phyloP scores from a whole-genome alignment of 768 basidiomycete species.

The Lepiota subincarnata region DNA sequence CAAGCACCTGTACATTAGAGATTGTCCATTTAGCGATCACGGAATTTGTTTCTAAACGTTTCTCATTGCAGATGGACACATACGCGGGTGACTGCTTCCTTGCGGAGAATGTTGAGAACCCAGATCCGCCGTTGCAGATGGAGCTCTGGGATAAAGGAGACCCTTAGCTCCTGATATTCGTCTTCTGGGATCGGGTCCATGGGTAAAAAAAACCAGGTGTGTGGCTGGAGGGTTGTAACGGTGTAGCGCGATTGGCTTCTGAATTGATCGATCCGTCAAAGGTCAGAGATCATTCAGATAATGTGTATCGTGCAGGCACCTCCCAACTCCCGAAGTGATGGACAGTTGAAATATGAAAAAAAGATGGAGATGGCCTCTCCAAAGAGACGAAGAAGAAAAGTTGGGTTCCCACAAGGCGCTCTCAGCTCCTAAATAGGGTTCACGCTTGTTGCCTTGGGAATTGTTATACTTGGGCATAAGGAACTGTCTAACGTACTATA shows the following conservation, averaged over 20 bases:
- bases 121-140: constrained; percentile 67
- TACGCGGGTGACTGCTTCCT: constrained; percentile 53
- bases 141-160: constrained; percentile 67
- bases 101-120: constrained; percentile 60
- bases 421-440: too few relatives aligned
- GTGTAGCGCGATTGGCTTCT: constrained; percentile 1
- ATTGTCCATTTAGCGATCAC: not conserved
- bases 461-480: too few relatives aligned
- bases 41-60: not conserved
- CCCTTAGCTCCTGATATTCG: constrained; percentile 37
- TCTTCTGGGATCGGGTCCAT: constrained; percentile 11
- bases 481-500: too few relatives aligned
- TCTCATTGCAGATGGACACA: constrained; percentile 14
- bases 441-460: too few relatives aligned
- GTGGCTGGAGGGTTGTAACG: too few relatives aligned
- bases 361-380: too few relatives aligned
- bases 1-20: constrained; percentile 52
- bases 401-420: too few relatives aligned
- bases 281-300: too few relatives aligned
- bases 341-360: too few relatives aligned
- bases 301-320: too few relatives aligned
- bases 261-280: constrained; percentile 11
- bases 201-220: not conserved
- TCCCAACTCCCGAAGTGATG: too few relatives aligned
- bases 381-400: too few relatives aligned